Evolutionary conservation across 164 flowering plant species (phyloP), one percentile per base, ranked within the genome.

Genomic region (Nymphaea thermarum): DNA sequence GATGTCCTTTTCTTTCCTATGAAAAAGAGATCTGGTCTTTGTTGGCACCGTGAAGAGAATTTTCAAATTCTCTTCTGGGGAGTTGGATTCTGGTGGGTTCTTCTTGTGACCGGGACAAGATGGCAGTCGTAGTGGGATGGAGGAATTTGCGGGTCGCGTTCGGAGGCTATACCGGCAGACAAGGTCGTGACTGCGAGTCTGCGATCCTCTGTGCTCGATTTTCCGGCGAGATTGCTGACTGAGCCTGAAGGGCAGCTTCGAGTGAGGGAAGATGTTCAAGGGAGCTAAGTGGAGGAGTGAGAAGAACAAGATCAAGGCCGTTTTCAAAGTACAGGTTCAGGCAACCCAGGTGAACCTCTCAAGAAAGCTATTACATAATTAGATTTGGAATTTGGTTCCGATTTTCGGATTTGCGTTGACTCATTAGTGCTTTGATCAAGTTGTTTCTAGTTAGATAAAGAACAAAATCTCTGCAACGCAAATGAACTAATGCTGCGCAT

Each of bases 281-380:
- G 70, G 93, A 44, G 82, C 82, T 72, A 77, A 86, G 84, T 90
- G 98, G 98, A 87, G 93, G 81, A 84, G 81, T 75, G 96, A 93
- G 71, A 91, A 84, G 87, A 85, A 78, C 89, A 93, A 79, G 85
- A 74, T 84, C 86, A 90, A 87, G 76, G 80, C 74, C 68, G 85
- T 75, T 3, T 90, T 88, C 84, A 90, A 80, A 68, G 76, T 93
- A 76, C 96, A 90, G 84, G 86, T 93, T 75, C 88, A 82, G 68
- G 96, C 86, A 41, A 82, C 93, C 76, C 87, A 90, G 93, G 98
- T 93, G 66, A 17, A 25, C 36, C 55, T 55, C 55, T 53, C 43
- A 4, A 18, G 3, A 14, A 10, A 16, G 15, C 43, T 25, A 55
- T 65, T 44, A 17, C 18, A 65, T 17, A 44, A 45, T 15, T n/a